Conservation (phyloP, 176 grass and related monocot species). For the Ananas comosus region DNA sequence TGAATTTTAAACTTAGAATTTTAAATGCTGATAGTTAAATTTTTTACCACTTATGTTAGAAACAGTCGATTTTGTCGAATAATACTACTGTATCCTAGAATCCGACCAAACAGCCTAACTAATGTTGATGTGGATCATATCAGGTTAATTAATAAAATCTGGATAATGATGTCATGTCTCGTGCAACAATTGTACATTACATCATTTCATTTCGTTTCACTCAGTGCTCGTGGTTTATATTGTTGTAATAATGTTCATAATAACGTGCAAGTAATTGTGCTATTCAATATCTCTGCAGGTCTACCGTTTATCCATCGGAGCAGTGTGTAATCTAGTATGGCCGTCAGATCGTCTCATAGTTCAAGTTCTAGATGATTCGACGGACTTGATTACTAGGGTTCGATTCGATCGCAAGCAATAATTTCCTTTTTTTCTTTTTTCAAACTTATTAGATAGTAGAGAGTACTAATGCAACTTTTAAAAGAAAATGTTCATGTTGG, state of each 20-base stretch:
- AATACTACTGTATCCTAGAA: no score
- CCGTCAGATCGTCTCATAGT: slow-evolving; percentile 62
- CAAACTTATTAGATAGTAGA: background rate
- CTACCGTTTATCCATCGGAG: slow-evolving; percentile 59
- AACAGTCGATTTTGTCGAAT: no score
- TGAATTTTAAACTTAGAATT: no score
- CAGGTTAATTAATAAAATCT: no score
- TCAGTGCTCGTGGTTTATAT: background rate
- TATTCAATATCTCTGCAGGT: slow-evolving; percentile 22
- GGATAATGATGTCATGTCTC: no score
- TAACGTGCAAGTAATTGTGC: no score
- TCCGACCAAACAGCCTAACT: no score
- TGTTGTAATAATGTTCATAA: background rate
- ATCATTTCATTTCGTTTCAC: no score
- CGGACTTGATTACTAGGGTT: slow-evolving; percentile 57
- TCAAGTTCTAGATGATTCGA: slow-evolving; percentile 85
- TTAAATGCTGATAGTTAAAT: no score
- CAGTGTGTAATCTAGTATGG: slow-evolving; percentile 53
- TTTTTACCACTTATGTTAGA: no score
- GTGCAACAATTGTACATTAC: no score
- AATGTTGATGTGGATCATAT: no score
- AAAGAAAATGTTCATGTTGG: background rate
- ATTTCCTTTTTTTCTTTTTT: background rate
- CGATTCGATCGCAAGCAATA: background rate
- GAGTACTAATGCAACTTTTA: background rate